Conservation (phyloP, 2,329 filamentous ascomycete genomes). For the Penicillium sp. region DNA sequence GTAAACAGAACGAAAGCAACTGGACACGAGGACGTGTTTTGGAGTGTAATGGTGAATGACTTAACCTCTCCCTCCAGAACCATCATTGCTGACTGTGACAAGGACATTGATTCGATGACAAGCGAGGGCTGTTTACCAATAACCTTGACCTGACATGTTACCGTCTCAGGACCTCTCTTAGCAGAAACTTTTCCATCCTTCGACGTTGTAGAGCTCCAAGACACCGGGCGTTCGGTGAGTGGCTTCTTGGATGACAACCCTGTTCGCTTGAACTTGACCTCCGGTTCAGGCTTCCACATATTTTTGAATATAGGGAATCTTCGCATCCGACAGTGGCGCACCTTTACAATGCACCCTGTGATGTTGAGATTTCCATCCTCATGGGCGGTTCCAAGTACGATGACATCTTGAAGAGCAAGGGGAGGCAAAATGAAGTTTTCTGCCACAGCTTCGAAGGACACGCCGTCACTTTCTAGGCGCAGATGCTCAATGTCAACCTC, state of each 20-base stretch:
- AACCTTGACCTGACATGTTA: conserved; percentile 61
- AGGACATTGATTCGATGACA: conserved; percentile 68
- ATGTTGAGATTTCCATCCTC: conserved; percentile 67
- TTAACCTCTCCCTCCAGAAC: conserved; percentile 84
- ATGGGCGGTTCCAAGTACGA: conserved; percentile 66
- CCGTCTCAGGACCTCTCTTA: conserved; percentile 37
- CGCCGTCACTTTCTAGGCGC: conserved; percentile 68
- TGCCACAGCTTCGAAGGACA: conserved; percentile 64
- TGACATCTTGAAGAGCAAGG: conserved; percentile 76
- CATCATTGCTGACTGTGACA: conserved; percentile 85
- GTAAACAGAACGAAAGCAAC: conserved; percentile 84
- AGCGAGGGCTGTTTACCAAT: conserved; percentile 77
- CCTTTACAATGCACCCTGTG: conserved; percentile 73
- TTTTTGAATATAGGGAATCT: conserved; percentile 79
- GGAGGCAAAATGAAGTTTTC: conserved; percentile 71
- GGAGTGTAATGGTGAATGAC: conserved; percentile 72
- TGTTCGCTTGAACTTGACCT: conserved; percentile 72
- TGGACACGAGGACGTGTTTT: conserved; percentile 72
- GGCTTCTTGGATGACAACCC: conserved; percentile 61
- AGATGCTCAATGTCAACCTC: conserved; percentile 86
- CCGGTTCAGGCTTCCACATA: conserved; percentile 68
- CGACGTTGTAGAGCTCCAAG: conserved; percentile 44
- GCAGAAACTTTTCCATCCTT: conserved; percentile 33
- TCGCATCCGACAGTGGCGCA: conserved; percentile 76
- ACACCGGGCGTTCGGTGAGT: conserved; percentile 45